These are phyloP conservation scores for Grifola frondosa DNA, from an alignment of 1,284 basidiomycete genomes.

Conservation along the genomic window DNA sequence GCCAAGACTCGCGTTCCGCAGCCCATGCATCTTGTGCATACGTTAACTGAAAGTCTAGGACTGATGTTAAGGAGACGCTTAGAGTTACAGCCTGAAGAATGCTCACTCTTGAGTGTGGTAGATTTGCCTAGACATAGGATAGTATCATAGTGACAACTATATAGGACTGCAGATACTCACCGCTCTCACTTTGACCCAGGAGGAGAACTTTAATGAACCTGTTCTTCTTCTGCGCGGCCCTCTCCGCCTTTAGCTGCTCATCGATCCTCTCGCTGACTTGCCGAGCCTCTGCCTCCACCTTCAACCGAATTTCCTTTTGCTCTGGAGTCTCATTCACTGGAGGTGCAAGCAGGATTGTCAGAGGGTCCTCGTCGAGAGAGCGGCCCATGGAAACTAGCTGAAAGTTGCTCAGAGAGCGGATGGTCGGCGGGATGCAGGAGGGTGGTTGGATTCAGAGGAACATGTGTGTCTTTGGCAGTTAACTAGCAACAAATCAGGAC, in stretches of 20 bases:
- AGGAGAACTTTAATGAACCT: slow-evolving; percentile 58
- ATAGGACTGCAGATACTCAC: slow-evolving; percentile 34
- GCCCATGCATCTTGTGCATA: slow-evolving; percentile 67
- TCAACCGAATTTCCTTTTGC: slow-evolving; percentile 40
- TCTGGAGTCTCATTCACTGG: slow-evolving; percentile 49
- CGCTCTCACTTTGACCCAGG: slow-evolving; percentile 73
- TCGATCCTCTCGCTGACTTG: slow-evolving; percentile 62
- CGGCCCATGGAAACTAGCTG: slow-evolving; percentile 26
- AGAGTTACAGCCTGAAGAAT: background rate
- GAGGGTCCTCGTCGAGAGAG: slow-evolving; percentile 45
- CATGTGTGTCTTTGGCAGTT: no score
- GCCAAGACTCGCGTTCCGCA: slow-evolving; percentile 69
- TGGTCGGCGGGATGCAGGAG: slow-evolving; percentile 1
- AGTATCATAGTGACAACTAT: slow-evolving; percentile 9
- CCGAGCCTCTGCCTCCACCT: slow-evolving; percentile 54
- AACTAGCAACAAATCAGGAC: no score
- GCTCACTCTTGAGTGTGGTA: slow-evolving; percentile 51
- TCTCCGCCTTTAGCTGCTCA: slow-evolving; percentile 54
- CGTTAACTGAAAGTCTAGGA: slow-evolving; percentile 66
- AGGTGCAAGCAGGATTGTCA: slow-evolving; percentile 48
- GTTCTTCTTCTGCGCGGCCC: slow-evolving; percentile 47
- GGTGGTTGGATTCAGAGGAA: no score
- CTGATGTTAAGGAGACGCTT: background rate
- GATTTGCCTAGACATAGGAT: slow-evolving; percentile 42
- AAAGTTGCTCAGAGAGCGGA: background rate